A percentile compares a stretch with the other conserved stretches of the same genome.
Evolutionary conservation across 169 alveolate genomes (phyloP).

Genomic region (Amoebophrya sp.): DNA sequence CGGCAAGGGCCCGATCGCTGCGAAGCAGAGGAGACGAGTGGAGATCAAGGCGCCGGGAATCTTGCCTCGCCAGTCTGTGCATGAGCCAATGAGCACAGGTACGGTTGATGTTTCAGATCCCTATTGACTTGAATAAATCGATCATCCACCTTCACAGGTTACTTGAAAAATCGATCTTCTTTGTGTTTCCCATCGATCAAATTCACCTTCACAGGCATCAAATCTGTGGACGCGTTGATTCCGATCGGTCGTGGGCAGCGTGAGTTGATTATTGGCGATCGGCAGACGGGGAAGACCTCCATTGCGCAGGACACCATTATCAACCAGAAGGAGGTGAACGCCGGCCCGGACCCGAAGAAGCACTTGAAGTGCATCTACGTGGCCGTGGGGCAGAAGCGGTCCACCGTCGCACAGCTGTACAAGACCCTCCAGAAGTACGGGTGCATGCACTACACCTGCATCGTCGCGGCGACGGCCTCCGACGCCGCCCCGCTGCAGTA

Average conservation of each 20-base stretch:
- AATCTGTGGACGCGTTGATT: slow-evolving; percentile 90
- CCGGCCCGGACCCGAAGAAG: slow-evolving; percentile 58
- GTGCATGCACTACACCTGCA: slow-evolving; percentile 77
- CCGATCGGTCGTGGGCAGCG: slow-evolving; percentile 98
- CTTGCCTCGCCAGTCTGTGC: slow-evolving; percentile 88
- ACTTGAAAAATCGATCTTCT: too few species aligned
- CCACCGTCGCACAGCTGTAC: slow-evolving; percentile 74
- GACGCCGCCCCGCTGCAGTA: slow-evolving; percentile 97
- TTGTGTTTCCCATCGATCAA: too few species aligned
- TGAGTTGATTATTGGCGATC: slow-evolving; percentile 94
- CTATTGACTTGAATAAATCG: too few species aligned
- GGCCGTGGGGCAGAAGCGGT: slow-evolving; percentile 93
- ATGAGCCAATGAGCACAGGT: slow-evolving; percentile 89
- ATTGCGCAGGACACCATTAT: slow-evolving; percentile 86
- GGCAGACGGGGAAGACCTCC: slow-evolving; percentile 97
- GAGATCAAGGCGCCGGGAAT: slow-evolving; percentile 97
- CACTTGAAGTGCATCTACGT: slow-evolving; percentile 91
- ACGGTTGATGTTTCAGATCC: too few species aligned
- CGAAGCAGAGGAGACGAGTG: slow-evolving; percentile 74
- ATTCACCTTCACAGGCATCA: slow-evolving; percentile 67
- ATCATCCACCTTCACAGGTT: too few species aligned
- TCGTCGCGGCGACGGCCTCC: slow-evolving; percentile 98
- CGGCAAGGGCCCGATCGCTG: slow-evolving; percentile 75
- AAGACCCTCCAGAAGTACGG: slow-evolving; percentile 56
- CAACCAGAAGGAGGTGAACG: slow-evolving; percentile 71